Evolutionary conservation across 1,139 yeast species (phyloP), one percentile per base, ranked within the genome.

Genomic region (Geotrichum cucujoidarum): DNA sequence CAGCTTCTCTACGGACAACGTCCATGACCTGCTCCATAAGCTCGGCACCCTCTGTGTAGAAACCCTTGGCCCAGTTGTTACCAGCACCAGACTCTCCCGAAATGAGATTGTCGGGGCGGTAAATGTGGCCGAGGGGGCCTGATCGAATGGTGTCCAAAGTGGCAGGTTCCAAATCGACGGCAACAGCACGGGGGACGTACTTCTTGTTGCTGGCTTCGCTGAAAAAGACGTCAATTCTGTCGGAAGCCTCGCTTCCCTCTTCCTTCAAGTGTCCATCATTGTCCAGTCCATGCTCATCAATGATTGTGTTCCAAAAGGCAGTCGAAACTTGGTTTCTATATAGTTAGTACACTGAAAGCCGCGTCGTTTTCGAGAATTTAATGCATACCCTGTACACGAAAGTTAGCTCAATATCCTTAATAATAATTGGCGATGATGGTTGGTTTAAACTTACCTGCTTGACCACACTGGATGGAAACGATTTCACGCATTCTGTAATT

Each of bases 241-340:
- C 40, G 4, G 40, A 24, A 4, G 40, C 40, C n/a, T 7, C 29
- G 17, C 40, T 31, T 4, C 31, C 30, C 22, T 32, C 32, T 6
- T 20, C 18, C 13, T 27, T 36, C 7, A 66, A 53, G 38, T 60
- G 63, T 25, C 85, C 85, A 55, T 74, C 70, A 57, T 66, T 65
- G 60, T 78, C 82, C 53, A 80, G 76, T 31, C 82, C 83, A 57
- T 80, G 85, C 61, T 80, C 85, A 53, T 76, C 78, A 61, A 78
- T 75, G 57, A 80, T 79, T 48, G 83, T 79, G 63, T 78, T 80
- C 85, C 85, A 80, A 63, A 80, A 80, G 48, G 84, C 83, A 47
- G 82, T 75, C 58, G 83, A 80, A 55, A 80, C 79, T 68, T 80
- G 85, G 74, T 80, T 80, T 67, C 83, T 81, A 48, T 7, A 39